Percentiles rank a stretch among this genome's conserved stretches.
Conservation (phyloP, 371 early-diverging fungal genomes). For the Mucor velutinosus region DNA sequence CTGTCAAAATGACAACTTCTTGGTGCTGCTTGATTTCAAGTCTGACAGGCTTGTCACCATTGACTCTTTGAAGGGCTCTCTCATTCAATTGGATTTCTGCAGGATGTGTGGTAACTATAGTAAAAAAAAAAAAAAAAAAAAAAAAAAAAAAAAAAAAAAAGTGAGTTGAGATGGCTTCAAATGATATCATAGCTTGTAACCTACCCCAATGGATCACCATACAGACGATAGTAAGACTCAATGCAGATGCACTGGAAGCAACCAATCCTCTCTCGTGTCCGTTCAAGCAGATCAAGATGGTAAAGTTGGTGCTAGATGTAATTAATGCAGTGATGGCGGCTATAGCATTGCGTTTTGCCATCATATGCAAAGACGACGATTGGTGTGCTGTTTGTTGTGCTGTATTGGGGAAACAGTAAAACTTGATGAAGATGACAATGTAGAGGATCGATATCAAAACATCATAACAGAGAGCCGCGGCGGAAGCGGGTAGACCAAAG, state of each 20-base stretch:
- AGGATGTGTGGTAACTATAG: constrained; percentile 42
- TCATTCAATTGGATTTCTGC: constrained; percentile 39
- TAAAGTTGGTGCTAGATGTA: constrained; percentile 40
- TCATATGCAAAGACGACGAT: constrained; percentile 44
- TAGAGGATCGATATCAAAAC: constrained; percentile 39
- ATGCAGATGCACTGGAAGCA: constrained; percentile 28
- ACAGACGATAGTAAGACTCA: constrained; percentile 35
- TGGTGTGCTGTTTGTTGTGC: constrained; percentile 37
- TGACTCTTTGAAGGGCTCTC: constrained; percentile 25
- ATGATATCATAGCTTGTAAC: not conserved
- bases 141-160: too few relatives aligned
- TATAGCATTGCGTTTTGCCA: constrained; percentile 50
- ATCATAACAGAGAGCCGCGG: constrained; percentile 53
- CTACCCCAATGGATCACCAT: constrained; percentile 47
- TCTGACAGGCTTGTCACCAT: constrained; percentile 48
- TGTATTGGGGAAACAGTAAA: constrained; percentile 37
- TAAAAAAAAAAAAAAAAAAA: too few relatives aligned
- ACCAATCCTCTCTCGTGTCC: constrained; percentile 46
- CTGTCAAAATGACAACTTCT: constrained; percentile 49
- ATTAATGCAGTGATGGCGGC: constrained; percentile 38
- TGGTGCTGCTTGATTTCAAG: constrained; percentile 54
- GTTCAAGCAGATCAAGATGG: constrained; percentile 37
- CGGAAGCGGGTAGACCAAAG: constrained; percentile 41
- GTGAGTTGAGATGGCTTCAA: not conserved
- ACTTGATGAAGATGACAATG: constrained; percentile 48